These are phyloP conservation scores for Euryodendron excelsum DNA, from an alignment of 148 eudicot species.

Conservation along the genomic window DNA sequence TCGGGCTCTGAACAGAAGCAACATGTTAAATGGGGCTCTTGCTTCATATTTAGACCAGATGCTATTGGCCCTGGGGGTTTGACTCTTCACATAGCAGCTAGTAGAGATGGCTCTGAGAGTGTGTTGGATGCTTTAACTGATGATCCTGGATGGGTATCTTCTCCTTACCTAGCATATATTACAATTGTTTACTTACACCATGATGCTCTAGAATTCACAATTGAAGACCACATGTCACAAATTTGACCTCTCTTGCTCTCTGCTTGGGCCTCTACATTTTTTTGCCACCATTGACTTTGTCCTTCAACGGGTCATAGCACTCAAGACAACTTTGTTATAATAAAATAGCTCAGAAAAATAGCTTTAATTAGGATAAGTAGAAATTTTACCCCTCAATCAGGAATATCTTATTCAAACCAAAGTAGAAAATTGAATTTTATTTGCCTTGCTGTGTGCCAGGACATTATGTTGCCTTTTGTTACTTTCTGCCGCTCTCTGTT, in stretches of 20 bases:
- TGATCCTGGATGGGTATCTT: conserved; percentile 77
- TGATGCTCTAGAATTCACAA: background rate
- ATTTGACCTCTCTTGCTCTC: background rate
- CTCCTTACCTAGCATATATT: background rate
- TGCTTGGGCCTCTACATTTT: background rate
- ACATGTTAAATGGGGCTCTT: background rate
- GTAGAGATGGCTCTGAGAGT: conserved; percentile 49
- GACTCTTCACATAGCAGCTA: conserved; percentile 87
- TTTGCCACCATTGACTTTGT: background rate
- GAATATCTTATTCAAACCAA: background rate
- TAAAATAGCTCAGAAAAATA: background rate
- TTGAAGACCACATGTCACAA: background rate
- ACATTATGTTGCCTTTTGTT: background rate
- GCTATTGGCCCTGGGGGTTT: conserved; percentile 64
- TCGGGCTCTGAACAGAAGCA: conserved; percentile 19
- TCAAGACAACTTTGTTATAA: background rate
- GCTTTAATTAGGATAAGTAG: background rate
- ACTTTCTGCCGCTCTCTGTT: no score
- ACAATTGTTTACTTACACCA: background rate
- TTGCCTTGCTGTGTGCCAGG: background rate
- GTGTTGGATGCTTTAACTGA: conserved; percentile 81
- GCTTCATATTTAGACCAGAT: conserved; percentile 67
- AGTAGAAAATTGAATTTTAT: background rate
- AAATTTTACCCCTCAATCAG: background rate
- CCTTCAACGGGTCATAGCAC: background rate